phyloP scores from a whole-genome alignment of 352 stramenopile species.

The Phytophthora pistaciae region DNA sequence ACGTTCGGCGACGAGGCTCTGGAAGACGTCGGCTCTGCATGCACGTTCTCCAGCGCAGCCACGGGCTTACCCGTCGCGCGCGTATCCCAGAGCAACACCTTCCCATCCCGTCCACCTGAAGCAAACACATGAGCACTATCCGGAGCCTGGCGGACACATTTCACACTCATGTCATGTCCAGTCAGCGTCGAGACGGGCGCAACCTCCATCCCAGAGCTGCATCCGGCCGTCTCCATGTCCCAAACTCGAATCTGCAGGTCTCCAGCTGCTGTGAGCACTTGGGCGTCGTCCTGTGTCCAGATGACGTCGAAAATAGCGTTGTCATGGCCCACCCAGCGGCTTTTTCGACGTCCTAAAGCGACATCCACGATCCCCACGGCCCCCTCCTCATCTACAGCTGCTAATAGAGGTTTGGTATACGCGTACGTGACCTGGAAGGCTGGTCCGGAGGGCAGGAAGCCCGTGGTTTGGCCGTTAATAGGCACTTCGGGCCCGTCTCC shows the following conservation, averaged over 20 bases:
- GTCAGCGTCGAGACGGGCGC: slow-evolving; percentile 41
- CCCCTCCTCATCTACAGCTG: slow-evolving; percentile 69
- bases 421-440: slow-evolving; percentile 69
- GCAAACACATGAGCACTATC: slow-evolving; percentile 50
- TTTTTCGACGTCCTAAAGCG: slow-evolving; percentile 27
- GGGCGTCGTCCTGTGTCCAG: slow-evolving; percentile 58
- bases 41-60: slow-evolving; percentile 42
- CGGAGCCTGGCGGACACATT: slow-evolving; percentile 68
- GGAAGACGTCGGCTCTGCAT: slow-evolving; percentile 34
- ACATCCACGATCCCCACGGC: slow-evolving; percentile 52
- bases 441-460: slow-evolving; percentile 30
- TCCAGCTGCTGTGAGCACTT: slow-evolving; percentile 68
- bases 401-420: slow-evolving; percentile 39
- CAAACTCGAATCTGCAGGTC: slow-evolving; percentile 63
- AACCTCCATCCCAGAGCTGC: slow-evolving; percentile 4
- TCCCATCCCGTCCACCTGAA: slow-evolving; percentile 68
- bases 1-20: slow-evolving; percentile 17
- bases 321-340: slow-evolving; percentile 60
- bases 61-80: slow-evolving; percentile 39
- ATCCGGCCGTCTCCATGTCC: slow-evolving; percentile 54
- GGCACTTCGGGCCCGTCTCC: slow-evolving; percentile 10
- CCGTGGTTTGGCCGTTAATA: slow-evolving; percentile 19
- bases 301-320: slow-evolving; percentile 81
- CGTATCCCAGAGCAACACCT: slow-evolving; percentile 72
- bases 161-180: slow-evolving; percentile 80